Conservation (phyloP, 2,329 filamentous ascomycete species). For the Basipetospora sp. region DNA sequence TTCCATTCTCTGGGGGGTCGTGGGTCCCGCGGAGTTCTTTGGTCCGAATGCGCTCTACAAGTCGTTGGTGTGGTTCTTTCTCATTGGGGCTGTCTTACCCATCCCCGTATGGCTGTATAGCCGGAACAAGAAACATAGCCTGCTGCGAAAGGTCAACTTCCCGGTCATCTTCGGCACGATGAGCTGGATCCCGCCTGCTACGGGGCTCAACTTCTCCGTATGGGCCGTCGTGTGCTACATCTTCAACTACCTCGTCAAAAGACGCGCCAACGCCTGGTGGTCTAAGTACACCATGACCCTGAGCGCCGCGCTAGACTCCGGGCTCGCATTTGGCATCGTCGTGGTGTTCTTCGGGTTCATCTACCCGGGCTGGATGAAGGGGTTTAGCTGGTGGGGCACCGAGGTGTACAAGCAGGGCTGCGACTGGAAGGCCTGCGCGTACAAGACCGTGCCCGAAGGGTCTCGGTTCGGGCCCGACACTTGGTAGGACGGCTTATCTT, state of each 20-base stretch:
- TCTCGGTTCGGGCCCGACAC: conserved; percentile 49
- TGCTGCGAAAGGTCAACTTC: conserved; percentile 64
- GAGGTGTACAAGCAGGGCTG: conserved; percentile 73
- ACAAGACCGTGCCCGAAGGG: conserved; percentile 47
- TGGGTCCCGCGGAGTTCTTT: conserved; percentile 72
- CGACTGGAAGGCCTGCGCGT: conserved; percentile 71
- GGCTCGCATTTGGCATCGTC: conserved; percentile 67
- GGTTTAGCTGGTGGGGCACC: conserved; percentile 78
- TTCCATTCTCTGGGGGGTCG: conserved; percentile 77
- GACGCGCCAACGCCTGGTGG: conserved; percentile 64
- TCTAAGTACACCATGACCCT: conserved; percentile 83
- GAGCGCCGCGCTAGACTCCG: conserved; percentile 68
- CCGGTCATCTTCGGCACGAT: conserved; percentile 72
- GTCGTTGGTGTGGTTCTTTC: conserved; percentile 66
- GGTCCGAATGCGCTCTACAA: conserved; percentile 61
- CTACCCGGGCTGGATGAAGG: conserved; percentile 60
- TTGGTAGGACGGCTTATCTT: conserved; percentile 27
- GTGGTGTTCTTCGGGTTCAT: conserved; percentile 76
- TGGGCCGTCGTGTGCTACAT: conserved; percentile 75
- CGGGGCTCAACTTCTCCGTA: conserved; percentile 74
- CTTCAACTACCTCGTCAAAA: conserved; percentile 66
- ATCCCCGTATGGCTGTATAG: conserved; percentile 60
- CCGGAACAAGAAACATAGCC: conserved; percentile 41
- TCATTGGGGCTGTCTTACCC: conserved; percentile 60
- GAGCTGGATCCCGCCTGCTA: conserved; percentile 75